A percentile compares a stretch with the other conserved stretches of the same genome.
Evolutionary conservation across 2,329 filamentous ascomycete genomes (phyloP).

Genomic region (Clarireedia hainanense): DNA sequence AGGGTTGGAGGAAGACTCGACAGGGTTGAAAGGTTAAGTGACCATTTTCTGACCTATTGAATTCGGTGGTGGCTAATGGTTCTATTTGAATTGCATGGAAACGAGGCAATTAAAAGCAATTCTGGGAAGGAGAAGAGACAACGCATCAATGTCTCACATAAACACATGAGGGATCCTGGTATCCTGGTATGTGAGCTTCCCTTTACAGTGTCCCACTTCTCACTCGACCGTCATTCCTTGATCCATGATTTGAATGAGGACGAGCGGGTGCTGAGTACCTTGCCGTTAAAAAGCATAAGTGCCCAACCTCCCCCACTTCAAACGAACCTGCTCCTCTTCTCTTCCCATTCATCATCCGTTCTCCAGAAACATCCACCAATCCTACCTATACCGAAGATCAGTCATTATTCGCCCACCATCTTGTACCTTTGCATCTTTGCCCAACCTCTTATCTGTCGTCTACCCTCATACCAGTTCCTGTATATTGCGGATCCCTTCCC

Average conservation of each 20-base stretch:
- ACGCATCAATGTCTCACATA: conserved; percentile 26
- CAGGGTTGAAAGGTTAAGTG: background rate
- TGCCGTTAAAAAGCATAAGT: conserved; percentile 22
- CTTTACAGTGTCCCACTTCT: background rate
- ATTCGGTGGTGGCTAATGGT: background rate
- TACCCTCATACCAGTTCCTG: background rate
- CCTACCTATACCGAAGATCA: background rate
- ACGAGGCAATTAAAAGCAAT: conserved; percentile 1
- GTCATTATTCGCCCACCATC: background rate
- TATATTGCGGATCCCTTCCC: conserved; percentile 8
- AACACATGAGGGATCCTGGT: conserved; percentile 1
- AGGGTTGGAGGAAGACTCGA: background rate
- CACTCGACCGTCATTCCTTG: background rate
- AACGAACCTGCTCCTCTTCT: conserved; percentile 12
- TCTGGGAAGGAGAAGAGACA: conserved; percentile 14
- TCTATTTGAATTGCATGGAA: background rate
- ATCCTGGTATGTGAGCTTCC: background rate
- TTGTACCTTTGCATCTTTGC: background rate
- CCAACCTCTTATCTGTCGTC: background rate
- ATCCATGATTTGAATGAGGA: background rate
- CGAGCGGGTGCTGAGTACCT: background rate
- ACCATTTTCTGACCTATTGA: background rate
- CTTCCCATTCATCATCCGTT: conserved; percentile 13
- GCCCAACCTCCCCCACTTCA: conserved; percentile 14
- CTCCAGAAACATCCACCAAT: conserved; percentile 4